These are phyloP conservation scores for Globisporangium mamillatum DNA, from an alignment of 352 stramenopile species.

Conservation along the genomic window DNA sequence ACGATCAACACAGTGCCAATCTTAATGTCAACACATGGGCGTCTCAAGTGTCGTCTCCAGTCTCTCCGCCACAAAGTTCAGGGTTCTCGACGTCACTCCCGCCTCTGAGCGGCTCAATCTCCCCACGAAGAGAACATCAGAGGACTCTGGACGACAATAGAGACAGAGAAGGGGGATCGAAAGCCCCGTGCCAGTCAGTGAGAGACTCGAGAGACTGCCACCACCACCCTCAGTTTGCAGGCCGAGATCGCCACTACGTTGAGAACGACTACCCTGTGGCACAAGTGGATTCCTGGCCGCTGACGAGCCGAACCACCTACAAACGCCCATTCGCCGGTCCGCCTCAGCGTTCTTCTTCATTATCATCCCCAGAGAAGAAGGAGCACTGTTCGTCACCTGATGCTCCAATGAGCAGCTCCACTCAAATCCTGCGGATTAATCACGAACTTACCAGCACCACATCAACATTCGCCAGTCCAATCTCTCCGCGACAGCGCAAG, in stretches of 20 bases:
- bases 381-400: background rate
- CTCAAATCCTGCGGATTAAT: slow-evolving; percentile 7
- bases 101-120: slow-evolving; percentile 2
- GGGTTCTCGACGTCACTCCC: background rate
- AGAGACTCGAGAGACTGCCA: background rate
- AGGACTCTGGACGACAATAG: background rate
- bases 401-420: background rate
- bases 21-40: background rate
- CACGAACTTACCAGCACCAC: background rate
- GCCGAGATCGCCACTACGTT: background rate
- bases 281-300: slow-evolving; percentile 41
- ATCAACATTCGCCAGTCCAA: background rate
- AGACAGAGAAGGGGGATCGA: background rate
- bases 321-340: slow-evolving; percentile 8
- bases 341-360: background rate
- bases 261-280: slow-evolving; percentile 24
- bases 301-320: slow-evolving; percentile 19
- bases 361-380: background rate
- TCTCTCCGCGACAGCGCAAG: slow-evolving; percentile 24
- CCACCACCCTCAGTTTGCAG: background rate
- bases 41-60: background rate
- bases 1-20: background rate
- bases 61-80: background rate
- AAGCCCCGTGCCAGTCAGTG: background rate
- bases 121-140: slow-evolving; percentile 6